Evolutionary conservation across 2,329 filamentous ascomycete genomes (phyloP).

Genomic region (Ceratocystis harringtonii): DNA sequence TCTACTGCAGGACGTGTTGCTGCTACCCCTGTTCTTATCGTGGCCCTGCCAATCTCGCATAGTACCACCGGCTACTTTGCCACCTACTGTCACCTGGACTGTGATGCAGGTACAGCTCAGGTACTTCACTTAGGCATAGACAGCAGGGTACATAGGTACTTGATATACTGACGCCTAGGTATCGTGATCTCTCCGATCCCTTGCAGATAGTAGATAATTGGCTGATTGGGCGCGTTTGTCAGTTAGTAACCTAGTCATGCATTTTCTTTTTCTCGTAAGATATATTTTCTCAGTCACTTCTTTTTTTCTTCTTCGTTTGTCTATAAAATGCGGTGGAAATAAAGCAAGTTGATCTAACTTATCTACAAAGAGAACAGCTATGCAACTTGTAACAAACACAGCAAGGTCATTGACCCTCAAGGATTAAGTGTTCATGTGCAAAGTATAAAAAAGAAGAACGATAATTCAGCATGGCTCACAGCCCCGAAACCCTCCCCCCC

Average conservation of each 20-base stretch:
- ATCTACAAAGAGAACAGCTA: not conserved
- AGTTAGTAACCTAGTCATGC: too few species aligned
- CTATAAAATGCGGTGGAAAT: too few species aligned
- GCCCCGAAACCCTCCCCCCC: not conserved
- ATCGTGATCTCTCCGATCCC: not conserved
- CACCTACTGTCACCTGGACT: conserved; percentile 12
- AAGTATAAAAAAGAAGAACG: too few species aligned
- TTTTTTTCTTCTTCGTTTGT: not conserved
- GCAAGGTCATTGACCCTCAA: too few species aligned
- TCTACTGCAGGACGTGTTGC: not conserved
- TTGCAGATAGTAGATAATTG: not conserved
- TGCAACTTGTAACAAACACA: too few species aligned
- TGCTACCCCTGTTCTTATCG: conserved; percentile 4
- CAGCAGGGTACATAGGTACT: too few species aligned
- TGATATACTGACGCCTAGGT: too few species aligned
- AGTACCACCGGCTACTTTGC: conserved; percentile 13
- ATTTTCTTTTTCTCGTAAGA: too few species aligned
- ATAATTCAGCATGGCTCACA: too few species aligned
- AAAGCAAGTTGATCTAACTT: too few species aligned
- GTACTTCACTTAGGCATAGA: not conserved
- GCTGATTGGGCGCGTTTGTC: not conserved
- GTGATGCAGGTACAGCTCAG: conserved; percentile 13
- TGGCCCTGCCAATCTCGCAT: conserved; percentile 16
- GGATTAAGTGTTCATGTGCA: too few species aligned
- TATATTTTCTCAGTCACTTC: not conserved